phyloP scores from a whole-genome alignment of 2,329 filamentous ascomycete species.

The Diaporthe sp. region DNA sequence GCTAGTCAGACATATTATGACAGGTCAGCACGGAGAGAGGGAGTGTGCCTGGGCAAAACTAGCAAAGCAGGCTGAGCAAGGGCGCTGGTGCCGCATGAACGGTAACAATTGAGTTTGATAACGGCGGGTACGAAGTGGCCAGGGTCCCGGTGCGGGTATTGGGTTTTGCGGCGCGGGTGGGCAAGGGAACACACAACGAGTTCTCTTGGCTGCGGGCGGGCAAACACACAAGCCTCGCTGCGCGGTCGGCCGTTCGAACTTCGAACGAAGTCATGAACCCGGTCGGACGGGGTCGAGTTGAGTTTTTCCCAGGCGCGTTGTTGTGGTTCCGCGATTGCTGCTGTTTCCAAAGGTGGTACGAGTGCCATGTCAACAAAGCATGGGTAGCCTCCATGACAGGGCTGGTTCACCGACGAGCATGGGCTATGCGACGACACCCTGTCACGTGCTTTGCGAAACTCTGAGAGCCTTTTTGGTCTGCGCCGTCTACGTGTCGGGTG shows the following conservation, averaged over 20 bases:
- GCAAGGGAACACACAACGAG: background rate
- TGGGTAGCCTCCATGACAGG: background rate
- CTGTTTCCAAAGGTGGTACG: background rate
- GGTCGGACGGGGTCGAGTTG: background rate
- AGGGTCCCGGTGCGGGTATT: background rate
- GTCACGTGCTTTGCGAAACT: conserved; percentile 5
- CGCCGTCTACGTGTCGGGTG: background rate
- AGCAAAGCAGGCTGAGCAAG: conserved; percentile 1
- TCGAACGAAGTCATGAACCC: conserved; percentile 23
- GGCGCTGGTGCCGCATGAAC: conserved; percentile 28
- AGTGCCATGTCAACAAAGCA: conserved; percentile 15
- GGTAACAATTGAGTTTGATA: conserved; percentile 32
- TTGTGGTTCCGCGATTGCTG: conserved; percentile 1
- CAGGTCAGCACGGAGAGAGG: background rate
- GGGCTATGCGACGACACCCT: conserved; percentile 19
- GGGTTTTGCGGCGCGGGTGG: background rate
- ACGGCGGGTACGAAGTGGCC: conserved; percentile 16
- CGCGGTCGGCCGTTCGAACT: background rate
- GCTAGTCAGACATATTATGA: conserved; percentile 3
- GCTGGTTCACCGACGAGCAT: background rate
- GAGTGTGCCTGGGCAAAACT: background rate
- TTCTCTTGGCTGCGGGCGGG: conserved; percentile 18
- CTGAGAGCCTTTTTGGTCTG: background rate
- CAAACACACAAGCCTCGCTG: conserved; percentile 1
- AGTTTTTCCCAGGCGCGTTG: background rate